These are phyloP conservation scores for Poa pratensis DNA, from an alignment of 176 grass and related monocot genomes.

Conservation along the genomic window DNA sequence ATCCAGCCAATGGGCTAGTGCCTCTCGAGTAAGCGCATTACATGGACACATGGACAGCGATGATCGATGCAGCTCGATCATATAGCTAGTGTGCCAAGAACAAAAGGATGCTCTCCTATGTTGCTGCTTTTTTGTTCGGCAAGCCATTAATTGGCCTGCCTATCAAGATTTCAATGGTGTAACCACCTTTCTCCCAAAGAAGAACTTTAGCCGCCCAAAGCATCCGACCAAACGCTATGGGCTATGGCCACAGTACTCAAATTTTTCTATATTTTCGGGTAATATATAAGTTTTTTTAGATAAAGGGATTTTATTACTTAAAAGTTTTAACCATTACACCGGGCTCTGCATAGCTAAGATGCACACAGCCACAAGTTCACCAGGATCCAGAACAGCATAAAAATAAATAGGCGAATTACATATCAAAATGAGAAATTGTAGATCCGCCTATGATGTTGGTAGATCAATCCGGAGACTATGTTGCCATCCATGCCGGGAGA, in stretches of 20 bases:
- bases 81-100: slow-evolving; percentile 23
- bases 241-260: slow-evolving; percentile 23
- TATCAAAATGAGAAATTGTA: no score
- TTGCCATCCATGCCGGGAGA: no score
- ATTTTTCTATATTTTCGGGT: neutral
- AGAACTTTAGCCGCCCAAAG: slow-evolving; percentile 24
- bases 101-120: slow-evolving; percentile 9
- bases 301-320: no score
- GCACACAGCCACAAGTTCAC: no score
- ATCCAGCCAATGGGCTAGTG: slow-evolving; percentile 31
- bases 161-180: slow-evolving; percentile 9
- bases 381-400: no score
- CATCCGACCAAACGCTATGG: slow-evolving; percentile 29
- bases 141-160: neutral
- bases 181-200: slow-evolving; percentile 8
- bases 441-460: no score
- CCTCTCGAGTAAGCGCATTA: slow-evolving; percentile 56
- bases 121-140: slow-evolving; percentile 21
- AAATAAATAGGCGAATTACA: no score
- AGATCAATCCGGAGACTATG: no score
- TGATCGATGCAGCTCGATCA: neutral
- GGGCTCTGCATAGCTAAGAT: no score
- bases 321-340: no score
- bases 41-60: slow-evolving; percentile 32
- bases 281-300: no score